These are phyloP conservation scores for Sextonia rubra DNA, from an alignment of 164 flowering plant species.

Conservation along the genomic window DNA sequence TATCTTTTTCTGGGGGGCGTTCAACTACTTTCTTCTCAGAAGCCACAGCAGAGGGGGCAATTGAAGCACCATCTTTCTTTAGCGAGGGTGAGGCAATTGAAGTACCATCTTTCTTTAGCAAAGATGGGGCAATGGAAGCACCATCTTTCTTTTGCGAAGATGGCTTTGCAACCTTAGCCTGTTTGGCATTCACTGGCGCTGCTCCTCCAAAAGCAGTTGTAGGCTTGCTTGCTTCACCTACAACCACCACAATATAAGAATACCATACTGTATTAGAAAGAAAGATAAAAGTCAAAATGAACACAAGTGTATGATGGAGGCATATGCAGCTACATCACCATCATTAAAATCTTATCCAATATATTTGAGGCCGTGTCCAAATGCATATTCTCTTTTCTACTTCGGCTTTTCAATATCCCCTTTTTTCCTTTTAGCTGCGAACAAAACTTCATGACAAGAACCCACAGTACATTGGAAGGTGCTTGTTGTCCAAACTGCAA, in stretches of 20 bases:
- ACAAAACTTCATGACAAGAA: not conserved
- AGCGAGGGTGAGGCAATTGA: conserved; percentile 34
- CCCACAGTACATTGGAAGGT: not conserved
- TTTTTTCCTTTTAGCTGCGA: not conserved
- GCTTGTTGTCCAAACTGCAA: not conserved
- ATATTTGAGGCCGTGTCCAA: no score
- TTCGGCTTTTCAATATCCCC: not conserved
- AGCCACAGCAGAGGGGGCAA: conserved; percentile 34
- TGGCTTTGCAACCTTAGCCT: conserved; percentile 45
- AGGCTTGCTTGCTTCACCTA: conserved; percentile 29
- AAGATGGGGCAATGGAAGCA: conserved; percentile 34
- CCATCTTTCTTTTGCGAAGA: conserved; percentile 47
- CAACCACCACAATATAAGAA: conserved; percentile 4
- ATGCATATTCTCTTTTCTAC: no score
- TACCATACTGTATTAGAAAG: not conserved
- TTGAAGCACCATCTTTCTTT: conserved; percentile 45
- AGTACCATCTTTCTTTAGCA: no score
- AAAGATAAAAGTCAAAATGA: not conserved
- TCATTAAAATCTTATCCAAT: not conserved
- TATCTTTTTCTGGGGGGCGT: conserved; percentile 67
- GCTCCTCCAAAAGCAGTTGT: conserved; percentile 33
- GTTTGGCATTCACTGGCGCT: conserved; percentile 36
- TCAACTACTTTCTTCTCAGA: conserved; percentile 68
- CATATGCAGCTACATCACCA: not conserved
- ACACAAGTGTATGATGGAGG: not conserved